Evolutionary conservation across 805 yeast species (phyloP).

Genomic region (Metschnikowia lunata): DNA sequence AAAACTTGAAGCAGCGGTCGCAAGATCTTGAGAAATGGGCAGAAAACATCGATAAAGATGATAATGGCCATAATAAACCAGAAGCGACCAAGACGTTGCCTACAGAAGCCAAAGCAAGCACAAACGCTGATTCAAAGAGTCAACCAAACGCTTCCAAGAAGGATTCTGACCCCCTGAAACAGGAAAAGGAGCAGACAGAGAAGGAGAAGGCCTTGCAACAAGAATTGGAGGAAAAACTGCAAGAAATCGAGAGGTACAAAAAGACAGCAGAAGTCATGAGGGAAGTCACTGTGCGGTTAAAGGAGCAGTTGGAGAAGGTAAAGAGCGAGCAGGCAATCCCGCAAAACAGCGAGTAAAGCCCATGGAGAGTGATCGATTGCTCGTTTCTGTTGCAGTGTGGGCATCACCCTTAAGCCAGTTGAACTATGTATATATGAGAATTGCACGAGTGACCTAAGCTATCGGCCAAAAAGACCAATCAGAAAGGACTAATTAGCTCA

Average conservation of each 20-base stretch:
- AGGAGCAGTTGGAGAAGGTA: conserved; percentile 5
- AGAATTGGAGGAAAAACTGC: conserved; percentile 5
- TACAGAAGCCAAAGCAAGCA: too few species aligned
- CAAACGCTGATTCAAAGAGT: neutral
- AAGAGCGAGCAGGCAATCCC: neutral
- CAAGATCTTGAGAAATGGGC: conserved; percentile 4
- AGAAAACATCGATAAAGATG: neutral
- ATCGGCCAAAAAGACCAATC: too few species aligned
- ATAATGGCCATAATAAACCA: too few species aligned
- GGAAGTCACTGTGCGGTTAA: conserved; percentile 3
- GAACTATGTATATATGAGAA: too few species aligned
- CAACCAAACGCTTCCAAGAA: neutral
- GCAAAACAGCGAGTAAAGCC: neutral
- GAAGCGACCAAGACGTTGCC: too few species aligned
- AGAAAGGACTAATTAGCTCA: too few species aligned
- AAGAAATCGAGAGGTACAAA: conserved; percentile 3
- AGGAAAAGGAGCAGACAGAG: conserved; percentile 6
- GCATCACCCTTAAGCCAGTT: too few species aligned
- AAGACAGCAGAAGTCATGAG: conserved; percentile 1
- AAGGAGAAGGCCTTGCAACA: conserved; percentile 1
- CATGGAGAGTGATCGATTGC: too few species aligned
- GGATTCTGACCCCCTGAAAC: conserved; percentile 1
- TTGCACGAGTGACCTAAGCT: too few species aligned
- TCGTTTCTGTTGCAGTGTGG: too few species aligned
- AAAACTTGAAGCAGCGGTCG: conserved; percentile 3